Base-by-base conservation (phyloP, 345 rosid genomes). In the Cardiospermum halicacabum region DNA sequence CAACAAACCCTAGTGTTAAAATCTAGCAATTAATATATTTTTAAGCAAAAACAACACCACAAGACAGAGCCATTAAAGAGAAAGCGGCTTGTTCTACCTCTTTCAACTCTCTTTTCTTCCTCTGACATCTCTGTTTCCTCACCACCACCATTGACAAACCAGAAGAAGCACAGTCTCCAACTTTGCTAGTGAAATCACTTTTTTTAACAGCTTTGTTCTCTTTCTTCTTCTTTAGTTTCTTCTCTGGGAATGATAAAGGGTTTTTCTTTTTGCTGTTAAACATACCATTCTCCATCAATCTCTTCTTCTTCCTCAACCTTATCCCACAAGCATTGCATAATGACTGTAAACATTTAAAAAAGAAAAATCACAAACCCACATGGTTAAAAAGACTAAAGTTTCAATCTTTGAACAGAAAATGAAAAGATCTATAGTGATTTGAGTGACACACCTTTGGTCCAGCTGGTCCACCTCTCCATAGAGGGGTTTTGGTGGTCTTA, bases 271-370 rank as follows among this genome's bases (percentile, higher is more conserved):
- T 47, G 51, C 51, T 70, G 39, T 62, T 71, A 10, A 34, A 11
- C 7, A 34, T 5, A 1, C 39, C 39, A 7, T 68, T 58, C 66
- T 68, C 45, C 26, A 73, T 63, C 22, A 59, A 69, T 56, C 82
- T 65, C 72, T 80, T 84, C 59, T 64, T 83, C 82, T 89, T 89
- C 67, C 91, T 80, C 72, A 79, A 75, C 47, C 88, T 88, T 68
- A 93, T 89, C 70, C 98, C 98, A 72, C 96, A 92, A 27, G 98
- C 98, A 72, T 92, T 92, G 74, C 98, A 89, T 22, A 89, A 76
- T 27, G 93, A 82, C 98, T 92, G 83, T 13, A 11, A 39, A 11
- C 43, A 39, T 15, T 3, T 39, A 28, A 11, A 6, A 4, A 15
- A 60, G 47, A 37, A 60, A 34, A 0, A 58, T 49, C 18, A 39